These are phyloP conservation scores for Aspergillus haitiensis DNA, from an alignment of 495 filamentous ascomycete genomes.

Conservation along the genomic window DNA sequence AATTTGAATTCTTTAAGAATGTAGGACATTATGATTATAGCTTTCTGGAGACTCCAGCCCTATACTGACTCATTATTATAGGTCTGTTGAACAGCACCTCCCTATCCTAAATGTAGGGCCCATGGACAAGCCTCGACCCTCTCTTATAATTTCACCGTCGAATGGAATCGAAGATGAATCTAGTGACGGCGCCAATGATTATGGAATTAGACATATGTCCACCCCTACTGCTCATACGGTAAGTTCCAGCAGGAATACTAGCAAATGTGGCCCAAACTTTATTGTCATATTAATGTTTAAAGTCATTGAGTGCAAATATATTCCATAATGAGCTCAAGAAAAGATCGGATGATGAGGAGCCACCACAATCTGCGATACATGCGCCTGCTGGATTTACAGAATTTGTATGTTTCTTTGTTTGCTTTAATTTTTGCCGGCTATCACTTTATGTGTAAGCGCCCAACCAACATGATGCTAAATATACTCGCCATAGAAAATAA, in stretches of 20 bases:
- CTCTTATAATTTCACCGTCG: constrained; percentile 1
- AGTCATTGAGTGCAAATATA: constrained; percentile 64
- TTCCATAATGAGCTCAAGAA: constrained; percentile 50
- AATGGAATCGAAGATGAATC: constrained; percentile 2
- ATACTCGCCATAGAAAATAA: constrained; percentile 1
- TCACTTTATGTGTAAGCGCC: neutral
- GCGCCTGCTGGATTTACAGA: constrained; percentile 74
- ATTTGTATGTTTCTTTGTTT: constrained; percentile 59
- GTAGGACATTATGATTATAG: constrained; percentile 1
- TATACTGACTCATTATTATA: constrained; percentile 2
- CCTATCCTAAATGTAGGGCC: neutral
- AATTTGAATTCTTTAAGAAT: neutral
- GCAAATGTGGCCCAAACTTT: neutral
- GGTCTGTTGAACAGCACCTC: constrained; percentile 11
- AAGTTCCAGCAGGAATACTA: too few relatives aligned
- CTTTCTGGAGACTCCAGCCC: neutral
- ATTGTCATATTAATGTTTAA: neutral
- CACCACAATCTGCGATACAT: constrained; percentile 81
- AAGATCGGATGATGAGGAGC: constrained; percentile 65
- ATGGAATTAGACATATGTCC: constrained; percentile 15
- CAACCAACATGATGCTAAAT: neutral
- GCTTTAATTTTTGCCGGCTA: neutral
- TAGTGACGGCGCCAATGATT: constrained; percentile 7
- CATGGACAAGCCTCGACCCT: constrained; percentile 11
- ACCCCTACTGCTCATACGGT: constrained; percentile 1